These are phyloP conservation scores for Hemileccinum rubropunctum DNA, from an alignment of 768 basidiomycete species.

Conservation along the genomic window DNA sequence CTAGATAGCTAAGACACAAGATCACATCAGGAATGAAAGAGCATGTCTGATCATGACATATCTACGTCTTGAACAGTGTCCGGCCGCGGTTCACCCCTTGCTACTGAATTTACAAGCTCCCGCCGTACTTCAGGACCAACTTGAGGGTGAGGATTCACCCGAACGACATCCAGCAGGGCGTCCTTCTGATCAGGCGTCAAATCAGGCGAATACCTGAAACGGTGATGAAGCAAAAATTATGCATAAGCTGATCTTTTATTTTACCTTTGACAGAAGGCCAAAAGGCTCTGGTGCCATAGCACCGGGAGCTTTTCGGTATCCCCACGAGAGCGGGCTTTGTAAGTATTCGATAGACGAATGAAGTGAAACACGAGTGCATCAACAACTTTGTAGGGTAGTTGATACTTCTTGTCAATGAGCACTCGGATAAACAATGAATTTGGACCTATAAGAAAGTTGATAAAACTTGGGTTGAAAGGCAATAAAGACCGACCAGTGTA, in stretches of 20 bases:
- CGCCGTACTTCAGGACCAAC: constrained; percentile 89
- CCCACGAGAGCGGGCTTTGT: constrained; percentile 67
- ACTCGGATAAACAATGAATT: constrained; percentile 97
- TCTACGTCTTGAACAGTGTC: constrained; percentile 63
- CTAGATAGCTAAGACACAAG: background rate
- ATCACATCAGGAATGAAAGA: background rate
- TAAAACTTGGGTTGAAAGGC: background rate
- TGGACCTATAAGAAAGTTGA: constrained; percentile 49
- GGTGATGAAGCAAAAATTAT: background rate
- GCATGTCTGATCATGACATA: constrained; percentile 44
- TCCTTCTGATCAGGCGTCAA: constrained; percentile 97
- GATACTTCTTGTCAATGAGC: constrained; percentile 95
- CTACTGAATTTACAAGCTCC: constrained; percentile 85
- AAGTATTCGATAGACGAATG: constrained; percentile 90
- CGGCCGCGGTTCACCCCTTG: constrained; percentile 73
- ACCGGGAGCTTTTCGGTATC: constrained; percentile 88
- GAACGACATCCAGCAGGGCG: constrained; percentile 89
- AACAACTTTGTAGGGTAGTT: constrained; percentile 95
- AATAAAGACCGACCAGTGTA: constrained; percentile 64
- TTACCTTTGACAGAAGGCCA: constrained; percentile 92
- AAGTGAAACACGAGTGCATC: constrained; percentile 98
- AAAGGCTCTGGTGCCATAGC: constrained; percentile 95
- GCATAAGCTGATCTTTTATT: background rate
- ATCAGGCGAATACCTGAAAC: constrained; percentile 82
- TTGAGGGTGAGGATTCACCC: constrained; percentile 80